These are phyloP conservation scores for Pouteria campechiana DNA, from an alignment of 179 eudicot genomes.

Conservation along the genomic window DNA sequence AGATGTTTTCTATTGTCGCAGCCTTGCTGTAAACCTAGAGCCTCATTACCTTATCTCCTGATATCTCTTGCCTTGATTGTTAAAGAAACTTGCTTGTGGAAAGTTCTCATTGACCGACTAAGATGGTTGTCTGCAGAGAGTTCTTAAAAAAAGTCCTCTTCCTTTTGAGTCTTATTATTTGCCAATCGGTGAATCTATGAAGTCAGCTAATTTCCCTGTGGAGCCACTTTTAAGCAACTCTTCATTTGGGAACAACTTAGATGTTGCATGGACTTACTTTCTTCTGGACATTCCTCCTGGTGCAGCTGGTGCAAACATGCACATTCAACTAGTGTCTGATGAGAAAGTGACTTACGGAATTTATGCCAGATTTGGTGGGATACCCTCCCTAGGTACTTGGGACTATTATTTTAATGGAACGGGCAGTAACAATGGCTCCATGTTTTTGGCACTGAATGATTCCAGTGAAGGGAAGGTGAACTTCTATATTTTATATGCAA, in stretches of 20 bases:
- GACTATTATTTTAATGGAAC: constrained; percentile 60
- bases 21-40: too few relatives aligned
- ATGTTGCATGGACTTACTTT: constrained; percentile 68
- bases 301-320: constrained; percentile 77
- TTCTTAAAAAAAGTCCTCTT: constrained; percentile 44
- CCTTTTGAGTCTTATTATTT: constrained; percentile 70
- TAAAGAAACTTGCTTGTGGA: constrained; percentile 13
- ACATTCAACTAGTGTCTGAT: constrained; percentile 46
- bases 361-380: constrained; percentile 65
- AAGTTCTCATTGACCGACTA: constrained; percentile 27
- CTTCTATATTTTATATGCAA: constrained; percentile 61
- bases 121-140: constrained; percentile 59
- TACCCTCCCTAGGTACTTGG: constrained; percentile 53
- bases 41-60: too few relatives aligned
- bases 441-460: constrained; percentile 55
- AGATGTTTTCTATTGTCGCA: too few relatives aligned
- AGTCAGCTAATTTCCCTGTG: constrained; percentile 51
- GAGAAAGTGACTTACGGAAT: constrained; percentile 37
- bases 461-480: constrained; percentile 49
- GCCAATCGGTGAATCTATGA: constrained; percentile 35
- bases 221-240: constrained; percentile 65
- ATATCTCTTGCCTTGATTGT: constrained; percentile 14
- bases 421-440: constrained; percentile 60
- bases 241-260: constrained; percentile 16
- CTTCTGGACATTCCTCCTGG: constrained; percentile 71